phyloP scores from a whole-genome alignment of 352 stramenopile genomes.

The Vaucheria bursata region DNA sequence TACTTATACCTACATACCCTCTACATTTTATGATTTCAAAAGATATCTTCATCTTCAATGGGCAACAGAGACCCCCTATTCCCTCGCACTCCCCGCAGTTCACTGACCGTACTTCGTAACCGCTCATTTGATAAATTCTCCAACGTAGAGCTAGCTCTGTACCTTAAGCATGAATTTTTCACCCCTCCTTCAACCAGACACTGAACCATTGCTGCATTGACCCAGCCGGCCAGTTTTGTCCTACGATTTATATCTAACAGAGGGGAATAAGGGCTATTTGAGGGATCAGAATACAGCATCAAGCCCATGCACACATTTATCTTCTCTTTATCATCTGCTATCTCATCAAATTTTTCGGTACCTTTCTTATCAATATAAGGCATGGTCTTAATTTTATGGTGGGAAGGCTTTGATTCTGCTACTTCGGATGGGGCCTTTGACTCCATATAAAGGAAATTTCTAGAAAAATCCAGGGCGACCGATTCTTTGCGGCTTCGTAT shows the following conservation, averaged over 20 bases:
- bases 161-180: too few species aligned
- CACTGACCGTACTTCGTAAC: too few species aligned
- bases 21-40: too few species aligned
- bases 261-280: not conserved
- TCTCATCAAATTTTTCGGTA: not conserved
- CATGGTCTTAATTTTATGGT: too few species aligned
- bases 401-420: not conserved
- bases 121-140: too few species aligned
- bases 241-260: not conserved
- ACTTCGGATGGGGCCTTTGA: not conserved
- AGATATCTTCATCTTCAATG: too few species aligned
- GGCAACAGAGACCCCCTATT: too few species aligned
- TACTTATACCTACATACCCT: too few species aligned
- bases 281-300: not conserved
- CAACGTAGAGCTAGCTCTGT: too few species aligned
- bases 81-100: not conserved
- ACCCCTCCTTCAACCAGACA: too few species aligned
- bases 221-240: not conserved
- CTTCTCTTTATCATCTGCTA: not conserved
- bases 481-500: not conserved
- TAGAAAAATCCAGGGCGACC: not conserved
- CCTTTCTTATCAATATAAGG: not conserved
- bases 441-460: too few species aligned
- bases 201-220: not conserved
- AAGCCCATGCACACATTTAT: not conserved